Evolutionary conservation across 768 basidiomycete species (phyloP).

Genomic region (Tulasnella calospora): DNA sequence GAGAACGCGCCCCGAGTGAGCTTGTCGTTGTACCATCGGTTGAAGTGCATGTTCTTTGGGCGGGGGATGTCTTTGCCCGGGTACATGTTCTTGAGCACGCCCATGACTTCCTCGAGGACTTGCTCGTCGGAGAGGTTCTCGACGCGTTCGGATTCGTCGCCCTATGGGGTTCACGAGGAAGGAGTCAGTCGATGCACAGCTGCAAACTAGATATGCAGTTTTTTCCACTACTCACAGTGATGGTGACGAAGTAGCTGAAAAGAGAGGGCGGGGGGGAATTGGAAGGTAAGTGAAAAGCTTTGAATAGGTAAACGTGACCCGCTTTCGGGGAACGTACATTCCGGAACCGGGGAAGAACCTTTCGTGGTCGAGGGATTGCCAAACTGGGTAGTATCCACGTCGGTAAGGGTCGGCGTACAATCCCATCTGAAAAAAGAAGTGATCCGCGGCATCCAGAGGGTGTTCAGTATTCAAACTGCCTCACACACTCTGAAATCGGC

Average conservation of each 20-base stretch:
- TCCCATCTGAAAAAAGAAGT: constrained; percentile 46
- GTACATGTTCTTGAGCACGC: constrained; percentile 55
- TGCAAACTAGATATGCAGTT: no score
- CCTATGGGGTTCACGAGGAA: constrained; percentile 38
- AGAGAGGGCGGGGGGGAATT: not conserved
- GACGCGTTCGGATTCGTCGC: constrained; percentile 56
- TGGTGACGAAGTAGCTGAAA: constrained; percentile 45
- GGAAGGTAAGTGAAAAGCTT: no score
- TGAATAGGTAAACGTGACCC: no score
- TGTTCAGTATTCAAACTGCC: not conserved
- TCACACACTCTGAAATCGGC: no score
- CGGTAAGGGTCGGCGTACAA: constrained; percentile 49
- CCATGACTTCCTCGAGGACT: constrained; percentile 52
- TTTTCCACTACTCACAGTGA: constrained; percentile 40
- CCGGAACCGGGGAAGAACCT: constrained; percentile 59
- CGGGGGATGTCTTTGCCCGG: constrained; percentile 51
- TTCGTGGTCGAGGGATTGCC: constrained; percentile 58
- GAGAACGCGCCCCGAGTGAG: constrained; percentile 59
- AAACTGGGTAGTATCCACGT: constrained; percentile 56
- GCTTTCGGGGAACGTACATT: constrained; percentile 38
- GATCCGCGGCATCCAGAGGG: not conserved
- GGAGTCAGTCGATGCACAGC: not conserved
- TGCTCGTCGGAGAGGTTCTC: constrained; percentile 48
- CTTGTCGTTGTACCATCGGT: constrained; percentile 51
- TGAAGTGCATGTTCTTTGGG: constrained; percentile 53